Base-by-base conservation (phyloP, 352 stramenopile genomes). In the Globisporangium perplexum region DNA sequence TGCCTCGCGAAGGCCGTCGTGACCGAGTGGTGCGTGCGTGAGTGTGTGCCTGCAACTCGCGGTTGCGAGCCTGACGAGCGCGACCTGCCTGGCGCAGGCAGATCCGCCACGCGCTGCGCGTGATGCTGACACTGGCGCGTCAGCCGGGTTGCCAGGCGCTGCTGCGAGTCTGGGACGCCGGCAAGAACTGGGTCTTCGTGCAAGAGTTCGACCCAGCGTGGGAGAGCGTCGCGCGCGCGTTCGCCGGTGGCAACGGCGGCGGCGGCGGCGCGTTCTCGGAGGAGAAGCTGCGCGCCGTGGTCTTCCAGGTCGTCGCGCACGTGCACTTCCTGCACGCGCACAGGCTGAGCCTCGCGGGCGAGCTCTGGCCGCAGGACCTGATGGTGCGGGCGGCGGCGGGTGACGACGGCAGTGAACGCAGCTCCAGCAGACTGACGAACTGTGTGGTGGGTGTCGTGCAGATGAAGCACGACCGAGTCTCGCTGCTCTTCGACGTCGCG, bases 311-410 rank as follows among this genome's bases (percentile, higher is more conserved):
- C 17, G 68, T 71, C 12, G 69, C 74, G 15, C 59, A 76, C 28
- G 62, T 88, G 31, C 65, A 88, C 45, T 88, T 84, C 49, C 54
- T 88, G n/a, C 77, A 88, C 49, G 58, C 58, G 18, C 72, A 88
- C 22, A 49, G 49, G 28, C 50, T 85, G 18, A 84, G 72, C 28
- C 59, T 80, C 42, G 72, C 70, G 1, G 77, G 77, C 15, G 72
- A 88, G 53, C 38, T 88, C 31, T 64, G 53, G 41, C 63, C 64
- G n/a, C 67, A 77, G 20, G 64, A 83, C 50, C 58, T 84, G 1
- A 61, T 81, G 71, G 73, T 86, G 41, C 48, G 59, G 60, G 3
- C 10, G 22, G 5, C 15, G n/a, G 14, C 14, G 28, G n/a, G 4
- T 39, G n/a, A n/a, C n/a, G n/a, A n/a, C n/a, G 30, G 30, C 30